phyloP scores from a whole-genome alignment of 331 rosid genomes.

The Quercus phellos region DNA sequence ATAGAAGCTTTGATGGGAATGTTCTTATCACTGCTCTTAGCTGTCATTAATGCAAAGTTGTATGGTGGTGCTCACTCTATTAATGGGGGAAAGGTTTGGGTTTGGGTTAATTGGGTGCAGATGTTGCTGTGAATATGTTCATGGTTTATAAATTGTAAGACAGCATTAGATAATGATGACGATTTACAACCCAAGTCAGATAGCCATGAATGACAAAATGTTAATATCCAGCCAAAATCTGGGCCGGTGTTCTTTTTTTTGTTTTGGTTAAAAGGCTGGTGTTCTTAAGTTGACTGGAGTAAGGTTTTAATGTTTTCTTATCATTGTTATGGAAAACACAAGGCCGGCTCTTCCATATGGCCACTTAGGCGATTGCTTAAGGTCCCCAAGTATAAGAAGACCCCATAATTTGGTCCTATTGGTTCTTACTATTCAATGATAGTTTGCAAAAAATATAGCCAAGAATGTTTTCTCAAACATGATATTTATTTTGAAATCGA shows the following conservation, averaged over 20 bases:
- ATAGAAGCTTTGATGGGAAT: too few relatives aligned
- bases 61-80: background rate
- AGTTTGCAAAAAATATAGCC: too few relatives aligned
- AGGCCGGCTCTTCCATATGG: too few relatives aligned
- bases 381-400: too few relatives aligned
- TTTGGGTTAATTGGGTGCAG: background rate
- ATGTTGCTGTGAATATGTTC: background rate
- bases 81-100: background rate
- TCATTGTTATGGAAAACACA: background rate
- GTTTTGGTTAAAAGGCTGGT: too few relatives aligned
- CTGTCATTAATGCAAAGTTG: constrained; percentile 19
- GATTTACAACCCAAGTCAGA: background rate
- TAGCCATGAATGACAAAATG: background rate
- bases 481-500: too few relatives aligned
- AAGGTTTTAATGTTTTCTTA: background rate
- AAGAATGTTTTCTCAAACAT: too few relatives aligned
- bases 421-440: too few relatives aligned
- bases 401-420: too few relatives aligned
- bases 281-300: background rate
- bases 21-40: background rate
- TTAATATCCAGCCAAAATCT: background rate
- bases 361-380: too few relatives aligned
- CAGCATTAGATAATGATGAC: background rate
- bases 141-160: background rate
- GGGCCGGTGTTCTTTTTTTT: background rate